phyloP scores from a whole-genome alignment of 371 early-diverging fungal genomes.

The Rhizopus delemar region DNA sequence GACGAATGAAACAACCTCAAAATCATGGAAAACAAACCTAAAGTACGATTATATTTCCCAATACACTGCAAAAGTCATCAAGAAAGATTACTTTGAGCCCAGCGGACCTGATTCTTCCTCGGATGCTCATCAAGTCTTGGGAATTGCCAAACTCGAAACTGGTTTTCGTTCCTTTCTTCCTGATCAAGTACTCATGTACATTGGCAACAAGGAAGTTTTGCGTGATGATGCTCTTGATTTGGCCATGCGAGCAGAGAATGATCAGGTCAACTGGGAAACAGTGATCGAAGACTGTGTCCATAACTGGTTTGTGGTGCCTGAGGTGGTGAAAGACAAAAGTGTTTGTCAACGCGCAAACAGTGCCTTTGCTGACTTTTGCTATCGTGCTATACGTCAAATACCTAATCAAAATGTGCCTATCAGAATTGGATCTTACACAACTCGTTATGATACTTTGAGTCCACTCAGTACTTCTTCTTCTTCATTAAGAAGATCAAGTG shows the following conservation, averaged over 20 bases:
- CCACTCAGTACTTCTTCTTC: slow-evolving; percentile 11
- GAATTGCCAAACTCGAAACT: slow-evolving; percentile 44
- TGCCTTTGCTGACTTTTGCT: slow-evolving; percentile 46
- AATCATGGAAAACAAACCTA: slow-evolving; percentile 44
- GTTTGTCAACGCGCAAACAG: slow-evolving; percentile 38
- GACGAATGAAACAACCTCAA: slow-evolving; percentile 45
- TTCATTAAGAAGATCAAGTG: slow-evolving; percentile 22
- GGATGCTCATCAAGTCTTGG: slow-evolving; percentile 34
- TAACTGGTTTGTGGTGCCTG: slow-evolving; percentile 54
- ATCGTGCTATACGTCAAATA: slow-evolving; percentile 23
- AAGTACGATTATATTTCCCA: slow-evolving; percentile 51
- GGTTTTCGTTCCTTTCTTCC: slow-evolving; percentile 44
- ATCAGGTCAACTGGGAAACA: slow-evolving; percentile 44
- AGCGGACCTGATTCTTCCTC: slow-evolving; percentile 25
- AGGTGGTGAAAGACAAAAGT: slow-evolving; percentile 47
- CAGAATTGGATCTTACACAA: background rate
- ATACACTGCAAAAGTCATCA: slow-evolving; percentile 52
- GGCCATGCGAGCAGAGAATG: slow-evolving; percentile 42
- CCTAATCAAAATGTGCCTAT: background rate
- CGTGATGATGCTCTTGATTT: slow-evolving; percentile 48
- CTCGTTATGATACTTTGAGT: background rate
- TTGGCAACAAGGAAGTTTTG: slow-evolving; percentile 47
- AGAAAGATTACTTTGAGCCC: slow-evolving; percentile 45
- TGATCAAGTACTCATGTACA: slow-evolving; percentile 40
- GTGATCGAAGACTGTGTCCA: slow-evolving; percentile 46